Base-by-base conservation (phyloP, 2,329 filamentous ascomycete species). In the Fusarium albidum region DNA sequence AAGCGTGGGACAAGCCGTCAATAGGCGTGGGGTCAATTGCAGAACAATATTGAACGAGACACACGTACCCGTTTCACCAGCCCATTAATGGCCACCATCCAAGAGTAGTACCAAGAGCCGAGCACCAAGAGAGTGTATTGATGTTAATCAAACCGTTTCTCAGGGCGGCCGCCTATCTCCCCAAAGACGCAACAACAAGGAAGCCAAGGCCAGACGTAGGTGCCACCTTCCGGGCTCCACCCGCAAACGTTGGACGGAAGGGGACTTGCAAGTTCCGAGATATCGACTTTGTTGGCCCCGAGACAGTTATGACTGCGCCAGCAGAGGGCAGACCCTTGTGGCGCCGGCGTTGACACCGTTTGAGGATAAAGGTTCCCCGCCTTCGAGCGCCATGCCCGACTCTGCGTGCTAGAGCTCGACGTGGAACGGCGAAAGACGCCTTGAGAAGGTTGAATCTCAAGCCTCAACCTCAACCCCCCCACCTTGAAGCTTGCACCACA, bases 311-410 rank as follows among this genome's bases (percentile, higher is more conserved):
- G n/a, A 32, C 32, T 43, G 11, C 10, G 39, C 26, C 29, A 41
- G 25, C 44, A 47, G 39, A 55, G 55, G n/a, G 28, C 39, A 59
- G 42, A 27, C 43, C 39, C 42, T 52, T 52, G 48, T 61, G 60
- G 63, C 61, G 64, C 44, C 51, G 50, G 59, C 47, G 52, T 55
- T 59, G 52, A 42, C 40, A 45, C 59, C 50, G 59, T 62, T 67
- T 57, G 41, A 52, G 55, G 60, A 60, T 52, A 48, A 48, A 61
- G 41, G 25, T 49, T 49, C 44, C 51, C 49, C 59, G 47, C 51
- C 44, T 52, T 60, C 52, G 42, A 54, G 50, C 55, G 40, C 62
- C 51, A 57, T 55, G 33, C 47, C 54, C 43, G 48, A 49, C 34
- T 34, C 33, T 42, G 39, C 45, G 34, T 32, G 37, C 39, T 47